These are phyloP conservation scores for Aspergillus candidus DNA, from an alignment of 2,329 filamentous ascomycete genomes.

Conservation along the genomic window DNA sequence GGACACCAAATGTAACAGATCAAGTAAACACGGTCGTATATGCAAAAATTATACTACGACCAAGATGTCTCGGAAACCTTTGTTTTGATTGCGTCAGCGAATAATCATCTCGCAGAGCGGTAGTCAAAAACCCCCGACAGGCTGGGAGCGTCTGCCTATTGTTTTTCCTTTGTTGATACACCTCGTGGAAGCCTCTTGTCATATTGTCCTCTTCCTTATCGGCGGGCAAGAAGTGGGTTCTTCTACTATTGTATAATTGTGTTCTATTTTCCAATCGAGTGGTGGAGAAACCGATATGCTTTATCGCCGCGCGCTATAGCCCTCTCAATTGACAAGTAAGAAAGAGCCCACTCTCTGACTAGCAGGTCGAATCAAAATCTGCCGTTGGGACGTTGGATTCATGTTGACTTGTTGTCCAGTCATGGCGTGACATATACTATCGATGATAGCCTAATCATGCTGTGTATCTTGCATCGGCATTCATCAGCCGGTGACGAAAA, in stretches of 20 bases:
- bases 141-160: neutral
- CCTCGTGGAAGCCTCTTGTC: constrained; percentile 9
- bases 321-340: too few species aligned
- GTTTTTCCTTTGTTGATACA: neutral
- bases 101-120: constrained; percentile 4
- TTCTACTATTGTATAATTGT: neutral
- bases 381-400: too few species aligned
- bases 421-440: constrained; percentile 5
- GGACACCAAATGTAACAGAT: too few species aligned
- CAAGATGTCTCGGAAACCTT: neutral
- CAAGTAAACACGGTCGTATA: too few species aligned
- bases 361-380: too few species aligned
- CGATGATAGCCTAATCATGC: constrained; percentile 7
- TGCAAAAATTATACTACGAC: neutral
- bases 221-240: too few species aligned
- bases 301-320: too few species aligned
- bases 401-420: neutral
- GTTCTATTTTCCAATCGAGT: neutral
- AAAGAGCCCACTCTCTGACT: too few species aligned
- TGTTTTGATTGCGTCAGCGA: constrained; percentile 1
- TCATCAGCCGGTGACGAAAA: neutral
- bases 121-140: too few species aligned
- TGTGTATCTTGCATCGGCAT: constrained; percentile 9
- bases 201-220: neutral
- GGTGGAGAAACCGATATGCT: too few species aligned